Evolutionary conservation across 2,329 filamentous ascomycete species (phyloP).

Genomic region (Trematosphaeria pertusa): DNA sequence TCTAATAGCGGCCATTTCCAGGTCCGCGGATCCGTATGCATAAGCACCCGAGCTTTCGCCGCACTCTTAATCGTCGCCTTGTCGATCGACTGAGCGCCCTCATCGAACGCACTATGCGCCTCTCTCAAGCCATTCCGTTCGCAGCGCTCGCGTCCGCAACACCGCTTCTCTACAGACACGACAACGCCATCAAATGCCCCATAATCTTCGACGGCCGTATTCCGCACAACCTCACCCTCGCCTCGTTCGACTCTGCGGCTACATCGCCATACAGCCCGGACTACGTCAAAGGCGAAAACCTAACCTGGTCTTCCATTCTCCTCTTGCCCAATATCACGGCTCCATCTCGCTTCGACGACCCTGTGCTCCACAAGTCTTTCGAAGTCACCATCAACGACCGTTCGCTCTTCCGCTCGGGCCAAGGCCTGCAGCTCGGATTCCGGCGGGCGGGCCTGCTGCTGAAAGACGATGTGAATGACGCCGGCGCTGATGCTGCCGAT

Average conservation of each 20-base stretch:
- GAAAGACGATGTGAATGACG: constrained; percentile 27
- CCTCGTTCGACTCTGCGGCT: constrained; percentile 25
- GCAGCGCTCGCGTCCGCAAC: neutral
- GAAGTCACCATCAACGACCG: constrained; percentile 36
- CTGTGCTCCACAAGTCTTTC: constrained; percentile 16
- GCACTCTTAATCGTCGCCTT: too few species aligned
- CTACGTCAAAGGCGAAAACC: constrained; percentile 36
- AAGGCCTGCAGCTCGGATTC: constrained; percentile 29
- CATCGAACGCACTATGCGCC: too few species aligned
- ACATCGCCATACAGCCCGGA: constrained; percentile 25
- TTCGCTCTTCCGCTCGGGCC: constrained; percentile 26
- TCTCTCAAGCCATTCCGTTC: too few species aligned
- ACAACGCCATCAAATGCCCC: constrained; percentile 27
- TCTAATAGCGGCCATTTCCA: too few species aligned
- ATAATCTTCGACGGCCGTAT: constrained; percentile 40
- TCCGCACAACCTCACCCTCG: constrained; percentile 22
- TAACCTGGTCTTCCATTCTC: constrained; percentile 32
- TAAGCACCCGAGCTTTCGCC: too few species aligned
- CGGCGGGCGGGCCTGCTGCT: constrained; percentile 31
- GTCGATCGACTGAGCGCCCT: too few species aligned
- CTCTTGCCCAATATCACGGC: constrained; percentile 19
- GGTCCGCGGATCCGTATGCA: too few species aligned
- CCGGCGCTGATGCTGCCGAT: constrained; percentile 27
- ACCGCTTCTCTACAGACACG: neutral
- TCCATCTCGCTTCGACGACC: constrained; percentile 27